Base-by-base conservation (phyloP, 192 early-diverging fungal genomes). In the Coemansia sp. region DNA sequence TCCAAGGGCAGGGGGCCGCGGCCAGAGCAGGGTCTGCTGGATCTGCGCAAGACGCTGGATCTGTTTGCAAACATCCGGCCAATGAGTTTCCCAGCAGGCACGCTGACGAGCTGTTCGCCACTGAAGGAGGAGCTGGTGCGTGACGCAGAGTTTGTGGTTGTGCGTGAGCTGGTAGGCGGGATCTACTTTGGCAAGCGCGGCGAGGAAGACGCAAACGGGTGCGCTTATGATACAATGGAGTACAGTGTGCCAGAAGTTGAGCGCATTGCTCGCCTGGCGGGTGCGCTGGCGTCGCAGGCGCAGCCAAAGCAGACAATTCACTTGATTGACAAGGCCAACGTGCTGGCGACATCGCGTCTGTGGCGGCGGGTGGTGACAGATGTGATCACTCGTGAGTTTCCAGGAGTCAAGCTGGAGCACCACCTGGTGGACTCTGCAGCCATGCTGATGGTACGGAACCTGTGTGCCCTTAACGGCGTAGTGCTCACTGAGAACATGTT, bases 401-500 rank as follows among this genome's bases (percentile, higher is more conserved):
- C 97, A 48, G 78, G 85, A 28, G 81, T 99, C 71, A 82, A 84
- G 61, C 85, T 96, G 48, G 84, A 87, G 49, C 95, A 98, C 85
- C 90, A 98, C 68, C 84, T 98, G 31, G 96, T 99, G 12, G 97
- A 99, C 81, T 94, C 94, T 14, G 93, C 93, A 31, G 91, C 97
- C 52, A 99, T 99, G 97, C 87, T 89, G 65, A 91, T 99, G 87
- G 88, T 99, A 63, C 90, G 89, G 79, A 92, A 88, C 84, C 97
- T 95, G 19, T 86, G 84, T 15, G 84, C 82, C 38, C 82, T 99
- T 36, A 99, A 99, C 75, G 97, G 97, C 62, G 86, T 99, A 46
- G 86, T 99, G 36, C 81, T 99, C 62, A 99, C 95, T 17, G 97
- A 98, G 71, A 99, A 99, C 83, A 95, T 99, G 94, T 98, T 98